Evolutionary conservation across 2,329 filamentous ascomycete genomes (phyloP), one percentile per base, ranked within the genome.

Genomic region (Calycina herbarum): DNA sequence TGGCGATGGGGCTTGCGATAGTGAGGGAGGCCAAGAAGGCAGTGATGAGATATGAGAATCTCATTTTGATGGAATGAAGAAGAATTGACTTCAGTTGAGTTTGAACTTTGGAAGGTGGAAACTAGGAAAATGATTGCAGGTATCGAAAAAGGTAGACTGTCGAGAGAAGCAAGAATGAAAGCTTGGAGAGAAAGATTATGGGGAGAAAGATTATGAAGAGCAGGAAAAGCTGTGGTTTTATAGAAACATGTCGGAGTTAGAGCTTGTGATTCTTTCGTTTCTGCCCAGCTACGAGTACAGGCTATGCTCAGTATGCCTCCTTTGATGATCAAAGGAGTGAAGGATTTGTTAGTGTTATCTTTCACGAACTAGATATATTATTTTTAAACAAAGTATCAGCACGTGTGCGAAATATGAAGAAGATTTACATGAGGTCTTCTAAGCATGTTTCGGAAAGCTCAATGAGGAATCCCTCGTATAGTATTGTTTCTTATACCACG

Each of bases 1-100:
- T 58, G 56, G 56, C 56, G 13, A 58, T 58, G 15, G 56, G 56
- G 24, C 33, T 33, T 33, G 56, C 56, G 56, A 58, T 38, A 24
- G 56, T 24, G 13, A 58, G 56, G 15, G 29, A 15, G 27, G 56
- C 29, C 56, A 58, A 20, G 15, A 58, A 58, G 29, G 27, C 29
- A n/a, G 56, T 35, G 56, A 58, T n/a, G 20, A 58, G 56, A 15
- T 58, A 58, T 8, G 56, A 58, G 56, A 58, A 58, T 38, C 56
- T 58, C 56, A 58, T 58, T 58, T 58, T 58, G 56, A n/a, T 38
- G 5, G 17, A 58, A 7, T 38, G 10, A 58, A 38, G 13, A 10
- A 13, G 10, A 11, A 24, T 10, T 51, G 48, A 13, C 17, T 45
- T 45, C 17, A 45, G 17, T 54, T 27, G 20, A 54, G 13, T 13